Conservation (phyloP, 169 alveolate species). For the Plasmodium knowlesi region DNA sequence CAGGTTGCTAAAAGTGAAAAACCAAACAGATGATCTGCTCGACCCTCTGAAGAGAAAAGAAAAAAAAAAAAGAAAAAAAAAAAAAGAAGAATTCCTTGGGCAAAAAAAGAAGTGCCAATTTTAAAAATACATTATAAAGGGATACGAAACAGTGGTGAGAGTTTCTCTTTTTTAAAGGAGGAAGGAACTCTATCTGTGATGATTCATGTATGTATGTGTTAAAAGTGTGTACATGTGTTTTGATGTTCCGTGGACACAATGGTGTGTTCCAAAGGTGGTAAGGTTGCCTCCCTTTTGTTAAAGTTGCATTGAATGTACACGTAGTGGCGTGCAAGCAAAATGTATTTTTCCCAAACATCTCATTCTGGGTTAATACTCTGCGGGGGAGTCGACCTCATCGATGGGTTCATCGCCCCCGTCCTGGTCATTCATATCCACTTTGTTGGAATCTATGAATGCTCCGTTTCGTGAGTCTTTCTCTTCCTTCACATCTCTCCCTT, state of each 20-base stretch:
- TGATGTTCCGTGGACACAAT: background rate
- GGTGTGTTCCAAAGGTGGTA: background rate
- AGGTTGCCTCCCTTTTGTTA: background rate
- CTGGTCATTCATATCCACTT: background rate
- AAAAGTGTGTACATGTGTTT: background rate
- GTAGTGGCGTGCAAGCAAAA: background rate
- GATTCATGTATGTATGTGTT: background rate
- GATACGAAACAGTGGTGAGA: background rate
- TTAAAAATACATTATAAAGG: background rate
- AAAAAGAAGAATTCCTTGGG: too few relatives aligned
- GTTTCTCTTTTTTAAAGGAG: background rate
- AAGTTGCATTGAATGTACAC: background rate
- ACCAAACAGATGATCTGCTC: background rate
- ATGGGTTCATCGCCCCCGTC: too few relatives aligned
- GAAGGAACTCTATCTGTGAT: background rate
- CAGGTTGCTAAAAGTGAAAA: background rate
- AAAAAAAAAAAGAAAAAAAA: too few relatives aligned
- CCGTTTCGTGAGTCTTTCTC: background rate
- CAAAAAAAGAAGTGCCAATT: background rate
- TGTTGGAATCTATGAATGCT: background rate
- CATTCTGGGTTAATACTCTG: background rate
- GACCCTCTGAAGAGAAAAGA: background rate
- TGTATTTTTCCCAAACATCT: background rate
- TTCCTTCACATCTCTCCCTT: too few relatives aligned
- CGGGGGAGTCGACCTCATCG: background rate